phyloP scores from a whole-genome alignment of 2,329 filamentous ascomycete species.

The Neocatenulostroma microsporum region DNA sequence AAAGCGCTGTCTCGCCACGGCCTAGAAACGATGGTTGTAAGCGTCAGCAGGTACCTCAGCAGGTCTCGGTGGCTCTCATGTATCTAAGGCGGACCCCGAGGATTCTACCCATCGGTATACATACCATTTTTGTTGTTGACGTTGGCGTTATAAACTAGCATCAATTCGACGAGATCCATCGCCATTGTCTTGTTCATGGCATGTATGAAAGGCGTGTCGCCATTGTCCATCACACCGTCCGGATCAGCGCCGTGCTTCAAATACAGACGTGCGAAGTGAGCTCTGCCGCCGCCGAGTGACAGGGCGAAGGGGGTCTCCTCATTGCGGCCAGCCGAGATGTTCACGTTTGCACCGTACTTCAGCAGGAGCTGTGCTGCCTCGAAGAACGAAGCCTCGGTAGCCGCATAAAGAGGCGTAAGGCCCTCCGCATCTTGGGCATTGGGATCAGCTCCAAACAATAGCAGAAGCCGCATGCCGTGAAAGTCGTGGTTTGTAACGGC shows the following conservation, averaged over 20 bases:
- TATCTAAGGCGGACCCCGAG: no score
- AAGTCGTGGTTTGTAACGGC: constrained; percentile 23
- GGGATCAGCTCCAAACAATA: constrained; percentile 53
- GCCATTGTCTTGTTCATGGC: constrained; percentile 54
- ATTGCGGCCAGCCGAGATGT: constrained; percentile 44
- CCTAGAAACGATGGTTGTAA: no score
- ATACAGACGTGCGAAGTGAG: constrained; percentile 52
- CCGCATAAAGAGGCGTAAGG: constrained; percentile 52
- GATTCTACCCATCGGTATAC: no score
- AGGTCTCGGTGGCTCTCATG: no score
- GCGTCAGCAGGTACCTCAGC: no score
- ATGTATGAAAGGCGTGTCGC: constrained; percentile 54
- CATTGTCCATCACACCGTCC: constrained; percentile 47
- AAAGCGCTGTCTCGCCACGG: constrained; percentile 56
- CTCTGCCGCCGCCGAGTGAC: constrained; percentile 46
- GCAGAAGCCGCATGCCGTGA: constrained; percentile 44
- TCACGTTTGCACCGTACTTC: constrained; percentile 57
- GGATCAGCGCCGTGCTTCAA: constrained; percentile 55
- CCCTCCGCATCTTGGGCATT: constrained; percentile 55
- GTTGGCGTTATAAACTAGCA: constrained; percentile 54
- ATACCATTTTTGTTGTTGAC: constrained; percentile 53
- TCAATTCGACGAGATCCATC: constrained; percentile 48
- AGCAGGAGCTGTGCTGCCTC: constrained; percentile 53
- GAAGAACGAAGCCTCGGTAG: constrained; percentile 40
- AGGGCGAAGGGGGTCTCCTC: constrained; percentile 49